A percentile compares a stretch with the other conserved stretches of the same genome.
These are phyloP conservation scores for Perkinsus olseni DNA, from an alignment of 169 alveolate genomes.

Conservation along the genomic window DNA sequence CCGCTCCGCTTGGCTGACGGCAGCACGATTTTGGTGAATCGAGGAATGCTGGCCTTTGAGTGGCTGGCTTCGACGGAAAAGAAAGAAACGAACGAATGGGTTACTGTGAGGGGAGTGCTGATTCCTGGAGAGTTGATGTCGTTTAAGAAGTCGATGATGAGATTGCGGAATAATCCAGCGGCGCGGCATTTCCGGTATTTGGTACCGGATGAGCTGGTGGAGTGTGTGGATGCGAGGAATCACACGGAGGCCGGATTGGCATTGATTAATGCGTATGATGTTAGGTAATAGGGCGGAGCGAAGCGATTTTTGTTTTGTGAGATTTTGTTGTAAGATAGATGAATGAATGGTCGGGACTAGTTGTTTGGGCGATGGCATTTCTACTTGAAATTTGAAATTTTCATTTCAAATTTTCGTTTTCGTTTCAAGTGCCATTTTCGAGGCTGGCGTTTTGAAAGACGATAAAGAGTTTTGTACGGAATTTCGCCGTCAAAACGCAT, in stretches of 20 bases:
- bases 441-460: too few species aligned
- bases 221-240: not conserved
- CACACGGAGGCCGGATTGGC: not conserved
- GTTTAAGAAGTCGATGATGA: not conserved
- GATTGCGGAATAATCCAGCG: not conserved
- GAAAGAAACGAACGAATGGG: not conserved
- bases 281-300: not conserved
- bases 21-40: not conserved
- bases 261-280: not conserved
- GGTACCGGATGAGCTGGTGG: not conserved
- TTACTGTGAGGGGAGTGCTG: not conserved
- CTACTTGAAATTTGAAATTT: too few species aligned
- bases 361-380: too few species aligned
- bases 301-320: too few species aligned
- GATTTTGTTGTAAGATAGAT: too few species aligned
- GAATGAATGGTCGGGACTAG: too few species aligned
- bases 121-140: not conserved
- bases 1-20: constrained; percentile 1
- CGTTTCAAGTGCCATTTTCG: too few species aligned
- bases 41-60: not conserved
- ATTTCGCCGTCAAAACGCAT: too few species aligned
- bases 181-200: not conserved
- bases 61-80: not conserved
- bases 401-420: too few species aligned
- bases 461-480: too few species aligned